Evolutionary conservation across 257 asterid genomes (phyloP).

Genomic region (Gardenia jasminoides): DNA sequence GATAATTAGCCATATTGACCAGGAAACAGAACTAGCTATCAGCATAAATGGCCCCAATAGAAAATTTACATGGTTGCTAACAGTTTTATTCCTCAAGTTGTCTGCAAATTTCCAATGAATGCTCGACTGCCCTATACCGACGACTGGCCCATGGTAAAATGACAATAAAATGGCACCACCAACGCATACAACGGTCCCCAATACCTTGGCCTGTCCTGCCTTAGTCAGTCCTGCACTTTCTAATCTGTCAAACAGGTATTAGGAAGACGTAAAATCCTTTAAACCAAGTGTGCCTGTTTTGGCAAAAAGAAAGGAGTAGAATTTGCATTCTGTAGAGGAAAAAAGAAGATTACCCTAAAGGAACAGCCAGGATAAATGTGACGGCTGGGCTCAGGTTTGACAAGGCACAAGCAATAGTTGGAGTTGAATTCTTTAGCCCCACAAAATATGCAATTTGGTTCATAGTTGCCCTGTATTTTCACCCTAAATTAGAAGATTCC

Average conservation of each 20-base stretch:
- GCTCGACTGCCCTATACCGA: slow-evolving; percentile 49
- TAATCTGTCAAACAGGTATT: slow-evolving; percentile 34
- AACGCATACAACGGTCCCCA: slow-evolving; percentile 70
- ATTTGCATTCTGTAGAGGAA: background rate
- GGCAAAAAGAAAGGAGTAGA: no score
- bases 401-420: slow-evolving; percentile 86
- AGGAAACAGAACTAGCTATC: slow-evolving; percentile 66
- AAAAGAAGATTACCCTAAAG: slow-evolving; percentile 50
- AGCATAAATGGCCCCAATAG: slow-evolving; percentile 69
- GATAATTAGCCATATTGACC: slow-evolving; percentile 77
- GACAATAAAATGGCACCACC: slow-evolving; percentile 78
- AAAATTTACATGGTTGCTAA: slow-evolving; percentile 39
- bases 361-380: slow-evolving; percentile 73
- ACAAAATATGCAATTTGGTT: slow-evolving; percentile 81
- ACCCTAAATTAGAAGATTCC: background rate
- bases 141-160: slow-evolving; percentile 54
- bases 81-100: slow-evolving; percentile 27
- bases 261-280: background rate
- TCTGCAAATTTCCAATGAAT: slow-evolving; percentile 75
- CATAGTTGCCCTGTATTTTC: slow-evolving; percentile 61
- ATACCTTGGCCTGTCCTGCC: slow-evolving; percentile 65
- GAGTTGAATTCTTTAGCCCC: slow-evolving; percentile 81
- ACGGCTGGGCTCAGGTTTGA: slow-evolving; percentile 72
- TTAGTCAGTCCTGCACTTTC: slow-evolving; percentile 60
- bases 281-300: background rate